Percentiles rank a stretch among this genome's conserved stretches.
Evolutionary conservation across 2,329 filamentous ascomycete genomes (phyloP).

Genomic region (Trichoderma sp.): DNA sequence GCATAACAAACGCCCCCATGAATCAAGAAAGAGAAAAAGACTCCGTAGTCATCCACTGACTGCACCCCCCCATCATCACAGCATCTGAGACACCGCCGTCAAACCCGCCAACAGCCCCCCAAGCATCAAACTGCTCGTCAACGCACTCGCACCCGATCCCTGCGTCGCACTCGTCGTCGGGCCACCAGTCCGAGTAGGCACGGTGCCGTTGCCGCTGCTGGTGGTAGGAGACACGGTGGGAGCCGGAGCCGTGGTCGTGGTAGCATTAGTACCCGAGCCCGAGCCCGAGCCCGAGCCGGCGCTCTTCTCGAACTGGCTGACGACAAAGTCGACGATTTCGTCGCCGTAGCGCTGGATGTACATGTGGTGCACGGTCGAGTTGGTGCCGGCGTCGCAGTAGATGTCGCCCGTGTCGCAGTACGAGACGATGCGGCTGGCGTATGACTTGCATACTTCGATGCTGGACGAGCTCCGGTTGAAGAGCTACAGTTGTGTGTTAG

Average conservation of each 20-base stretch:
- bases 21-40: neutral
- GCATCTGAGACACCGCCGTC: constrained; percentile 20
- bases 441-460: constrained; percentile 41
- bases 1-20: neutral
- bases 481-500: constrained; percentile 29
- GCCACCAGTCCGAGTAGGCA: constrained; percentile 1
- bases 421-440: constrained; percentile 43
- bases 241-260: constrained; percentile 5
- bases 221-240: constrained; percentile 16
- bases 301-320: constrained; percentile 39
- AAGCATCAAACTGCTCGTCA: constrained; percentile 25
- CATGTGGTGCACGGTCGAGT: constrained; percentile 38
- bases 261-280: constrained; percentile 20
- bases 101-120: constrained; percentile 13
- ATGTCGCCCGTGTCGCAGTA: constrained; percentile 49
- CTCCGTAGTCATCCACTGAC: neutral
- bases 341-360: constrained; percentile 44
- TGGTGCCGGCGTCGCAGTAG: constrained; percentile 44
- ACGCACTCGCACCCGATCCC: constrained; percentile 8
- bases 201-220: neutral
- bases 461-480: constrained; percentile 41
- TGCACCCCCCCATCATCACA: neutral
- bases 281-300: constrained; percentile 3
- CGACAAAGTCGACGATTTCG: constrained; percentile 42
- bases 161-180: neutral